Evolutionary conservation across 345 rosid species (phyloP).

Genomic region (Eucalyptus camaldulensis): DNA sequence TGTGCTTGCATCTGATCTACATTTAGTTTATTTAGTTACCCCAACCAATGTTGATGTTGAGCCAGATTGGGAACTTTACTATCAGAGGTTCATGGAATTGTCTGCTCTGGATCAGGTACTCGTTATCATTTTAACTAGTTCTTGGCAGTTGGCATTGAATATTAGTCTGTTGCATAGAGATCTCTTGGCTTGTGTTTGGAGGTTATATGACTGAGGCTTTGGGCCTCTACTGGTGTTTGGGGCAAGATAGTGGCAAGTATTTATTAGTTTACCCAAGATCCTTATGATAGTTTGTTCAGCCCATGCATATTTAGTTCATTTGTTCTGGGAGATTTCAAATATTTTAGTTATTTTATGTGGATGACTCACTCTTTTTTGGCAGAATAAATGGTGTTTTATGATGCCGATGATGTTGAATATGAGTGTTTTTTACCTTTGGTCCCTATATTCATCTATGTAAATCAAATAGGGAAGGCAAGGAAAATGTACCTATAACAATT

Average conservation of each 20-base stretch:
- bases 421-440: background rate
- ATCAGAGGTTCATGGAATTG: conserved; percentile 80
- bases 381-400: background rate
- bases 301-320: background rate
- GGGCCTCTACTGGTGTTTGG: background rate
- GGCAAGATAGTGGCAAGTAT: background rate
- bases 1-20: conserved; percentile 95
- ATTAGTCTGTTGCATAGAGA: background rate
- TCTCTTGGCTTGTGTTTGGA: background rate
- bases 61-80: conserved; percentile 94
- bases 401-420: background rate
- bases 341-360: background rate
- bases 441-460: background rate
- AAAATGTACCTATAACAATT: background rate
- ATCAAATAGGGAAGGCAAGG: background rate
- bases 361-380: background rate
- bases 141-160: background rate
- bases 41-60: conserved; percentile 91
- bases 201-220: background rate
- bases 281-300: background rate
- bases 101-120: conserved; percentile 72
- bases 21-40: conserved; percentile 82
- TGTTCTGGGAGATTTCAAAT: background rate
- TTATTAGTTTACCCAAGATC: background rate
- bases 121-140: background rate